Evolutionary conservation across 2,329 filamentous ascomycete species (phyloP).

Genomic region (Xylaria sp.): DNA sequence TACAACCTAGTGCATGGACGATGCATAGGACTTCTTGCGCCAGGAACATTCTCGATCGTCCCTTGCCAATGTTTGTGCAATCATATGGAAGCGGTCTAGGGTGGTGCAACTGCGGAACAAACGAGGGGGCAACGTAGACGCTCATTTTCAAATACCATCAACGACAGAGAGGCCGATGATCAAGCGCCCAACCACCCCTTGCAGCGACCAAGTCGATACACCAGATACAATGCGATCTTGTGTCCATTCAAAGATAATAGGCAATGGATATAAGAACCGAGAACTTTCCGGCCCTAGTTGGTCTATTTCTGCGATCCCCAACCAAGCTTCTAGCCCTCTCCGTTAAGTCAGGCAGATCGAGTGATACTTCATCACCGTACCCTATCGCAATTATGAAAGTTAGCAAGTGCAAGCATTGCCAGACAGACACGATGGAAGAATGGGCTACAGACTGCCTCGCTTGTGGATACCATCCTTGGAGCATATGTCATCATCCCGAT

Average conservation of each 20-base stretch:
- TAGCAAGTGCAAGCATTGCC: conserved; percentile 18
- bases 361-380: neutral
- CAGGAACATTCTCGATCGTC: neutral
- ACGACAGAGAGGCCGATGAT: neutral
- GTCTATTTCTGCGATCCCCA: neutral
- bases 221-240: neutral
- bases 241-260: neutral
- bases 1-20: neutral
- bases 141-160: neutral
- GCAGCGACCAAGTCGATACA: neutral
- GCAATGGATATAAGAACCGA: conserved; percentile 5
- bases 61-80: neutral
- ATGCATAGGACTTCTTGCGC: neutral
- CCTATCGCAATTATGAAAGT: conserved; percentile 1
- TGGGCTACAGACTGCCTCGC: neutral
- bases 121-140: neutral
- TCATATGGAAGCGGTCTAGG: neutral
- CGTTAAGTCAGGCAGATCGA: neutral
- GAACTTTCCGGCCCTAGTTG: neutral
- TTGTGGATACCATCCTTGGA: conserved; percentile 24
- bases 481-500: conserved; percentile 16
- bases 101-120: neutral
- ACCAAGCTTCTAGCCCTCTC: neutral
- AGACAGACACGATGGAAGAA: neutral
- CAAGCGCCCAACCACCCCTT: neutral